Percentiles rank a stretch among this genome's conserved stretches.
These are phyloP conservation scores for Morella rubra DNA, from an alignment of 306 rosid species.

Conservation along the genomic window DNA sequence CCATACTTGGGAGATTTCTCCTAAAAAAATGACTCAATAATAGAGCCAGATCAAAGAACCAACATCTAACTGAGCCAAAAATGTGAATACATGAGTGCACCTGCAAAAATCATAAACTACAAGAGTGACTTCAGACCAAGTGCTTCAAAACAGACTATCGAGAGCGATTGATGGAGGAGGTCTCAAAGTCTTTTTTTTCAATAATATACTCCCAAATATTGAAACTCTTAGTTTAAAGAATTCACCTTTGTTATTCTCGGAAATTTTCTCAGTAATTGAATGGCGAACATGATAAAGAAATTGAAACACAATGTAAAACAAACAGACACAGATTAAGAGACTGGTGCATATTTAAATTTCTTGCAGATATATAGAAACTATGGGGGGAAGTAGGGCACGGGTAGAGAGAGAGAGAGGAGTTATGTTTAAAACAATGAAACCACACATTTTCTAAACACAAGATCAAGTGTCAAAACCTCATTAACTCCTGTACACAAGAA, in stretches of 20 bases:
- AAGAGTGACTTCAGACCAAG: no score
- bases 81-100: neutral
- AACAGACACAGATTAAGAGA: neutral
- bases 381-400: no score
- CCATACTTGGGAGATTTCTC: neutral
- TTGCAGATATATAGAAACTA: no score
- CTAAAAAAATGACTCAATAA: neutral
- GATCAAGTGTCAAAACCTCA: no score
- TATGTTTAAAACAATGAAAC: no score
- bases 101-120: neutral
- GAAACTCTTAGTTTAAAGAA: neutral
- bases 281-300: neutral
- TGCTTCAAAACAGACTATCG: no score
- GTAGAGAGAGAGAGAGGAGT: no score
- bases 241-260: neutral
- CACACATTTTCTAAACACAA: no score
- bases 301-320: neutral
- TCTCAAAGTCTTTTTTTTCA: neutral
- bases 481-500: no score
- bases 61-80: no score
- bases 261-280: neutral
- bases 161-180: neutral
- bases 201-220: neutral
- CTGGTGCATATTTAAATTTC: no score
- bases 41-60: neutral